Conservation (phyloP, 2,329 filamentous ascomycete species). For the Atkinsonella hypoxylon region DNA sequence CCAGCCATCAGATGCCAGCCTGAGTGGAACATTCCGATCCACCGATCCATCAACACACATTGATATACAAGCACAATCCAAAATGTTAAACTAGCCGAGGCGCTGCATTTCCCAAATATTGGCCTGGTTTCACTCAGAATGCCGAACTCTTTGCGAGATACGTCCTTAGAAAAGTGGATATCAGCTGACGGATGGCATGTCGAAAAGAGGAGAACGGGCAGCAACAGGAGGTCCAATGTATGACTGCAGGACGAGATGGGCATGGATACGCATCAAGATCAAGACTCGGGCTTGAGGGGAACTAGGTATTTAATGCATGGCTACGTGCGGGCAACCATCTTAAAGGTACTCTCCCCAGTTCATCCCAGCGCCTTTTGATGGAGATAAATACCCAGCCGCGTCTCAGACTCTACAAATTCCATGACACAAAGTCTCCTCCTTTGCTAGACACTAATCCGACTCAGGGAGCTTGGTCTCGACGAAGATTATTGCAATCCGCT, state of each 20-base stretch:
- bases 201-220: neutral
- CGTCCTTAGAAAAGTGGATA: neutral
- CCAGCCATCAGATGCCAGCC: no score
- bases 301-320: neutral
- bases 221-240: neutral
- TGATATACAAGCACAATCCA: neutral
- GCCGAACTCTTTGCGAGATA: slow-evolving; percentile 8
- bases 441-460: neutral
- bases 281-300: neutral
- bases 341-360: neutral
- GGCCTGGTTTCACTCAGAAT: neutral
- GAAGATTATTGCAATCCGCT: neutral
- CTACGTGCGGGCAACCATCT: neutral
- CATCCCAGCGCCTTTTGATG: neutral
- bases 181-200: slow-evolving; percentile 3
- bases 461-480: neutral
- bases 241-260: no score
- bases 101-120: neutral
- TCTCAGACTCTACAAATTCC: neutral
- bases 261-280: neutral
- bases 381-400: slow-evolving; percentile 4
- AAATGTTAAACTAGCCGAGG: no score
- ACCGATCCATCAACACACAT: neutral
- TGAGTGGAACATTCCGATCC: neutral
- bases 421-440: slow-evolving; percentile 3